A percentile compares a stretch with the other conserved stretches of the same genome.
Evolutionary conservation across 805 yeast species (phyloP).

Genomic region (Hanseniaspora nectarophila): DNA sequence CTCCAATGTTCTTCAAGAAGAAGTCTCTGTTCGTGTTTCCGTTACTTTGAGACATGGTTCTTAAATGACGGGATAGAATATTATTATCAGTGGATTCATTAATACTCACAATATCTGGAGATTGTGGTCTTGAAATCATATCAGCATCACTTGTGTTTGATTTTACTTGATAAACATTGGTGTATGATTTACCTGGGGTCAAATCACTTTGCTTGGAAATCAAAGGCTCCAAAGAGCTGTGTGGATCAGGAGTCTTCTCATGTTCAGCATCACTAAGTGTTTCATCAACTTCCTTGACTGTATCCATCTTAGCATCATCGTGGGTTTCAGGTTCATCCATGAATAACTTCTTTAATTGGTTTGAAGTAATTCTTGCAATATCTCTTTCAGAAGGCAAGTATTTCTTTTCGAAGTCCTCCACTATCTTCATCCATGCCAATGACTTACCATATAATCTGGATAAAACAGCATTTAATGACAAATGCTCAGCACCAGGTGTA

Average conservation of each 20-base stretch:
- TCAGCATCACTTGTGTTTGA: neutral
- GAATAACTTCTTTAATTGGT: conserved; percentile 67
- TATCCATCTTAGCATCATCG: neutral
- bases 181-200: neutral
- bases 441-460: conserved; percentile 69
- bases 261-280: neutral
- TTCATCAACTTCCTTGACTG: neutral
- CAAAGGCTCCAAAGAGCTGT: neutral
- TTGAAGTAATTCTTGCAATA: conserved; percentile 78
- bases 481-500: conserved; percentile 51
- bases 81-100: neutral
- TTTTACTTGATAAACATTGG: neutral
- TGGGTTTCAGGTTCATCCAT: conserved; percentile 32
- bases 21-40: conserved; percentile 5
- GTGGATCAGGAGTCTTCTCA: neutral
- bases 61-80: conserved; percentile 11
- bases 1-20: neutral
- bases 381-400: conserved; percentile 88
- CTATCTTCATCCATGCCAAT: conserved; percentile 76
- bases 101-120: neutral
- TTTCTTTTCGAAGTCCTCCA: conserved; percentile 62
- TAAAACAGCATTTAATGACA: conserved; percentile 57
- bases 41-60: conserved; percentile 16
- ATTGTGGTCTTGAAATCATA: neutral
- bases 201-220: neutral